phyloP scores from a whole-genome alignment of 2,329 filamentous ascomycete genomes.

The Fusarium sarcochroum region DNA sequence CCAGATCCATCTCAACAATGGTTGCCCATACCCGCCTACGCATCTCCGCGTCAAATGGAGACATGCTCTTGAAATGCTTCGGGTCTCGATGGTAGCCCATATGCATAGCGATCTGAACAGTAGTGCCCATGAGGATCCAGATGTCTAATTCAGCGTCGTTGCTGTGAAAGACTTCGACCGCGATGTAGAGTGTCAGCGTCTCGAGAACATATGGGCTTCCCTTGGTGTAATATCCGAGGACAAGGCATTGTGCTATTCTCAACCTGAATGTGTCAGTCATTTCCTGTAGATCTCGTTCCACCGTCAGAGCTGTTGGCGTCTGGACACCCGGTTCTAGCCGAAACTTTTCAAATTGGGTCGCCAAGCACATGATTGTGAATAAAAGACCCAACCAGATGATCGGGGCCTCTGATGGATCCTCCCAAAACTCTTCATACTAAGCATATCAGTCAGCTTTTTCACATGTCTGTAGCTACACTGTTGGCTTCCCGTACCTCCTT shows the following conservation, averaged over 20 bases:
- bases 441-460: accelerated
- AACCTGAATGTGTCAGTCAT: constrained; percentile 5
- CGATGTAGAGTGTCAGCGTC: constrained; percentile 54
- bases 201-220: constrained; percentile 59
- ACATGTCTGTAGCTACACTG: neutral
- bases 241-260: constrained; percentile 51
- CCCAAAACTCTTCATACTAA: constrained; percentile 63
- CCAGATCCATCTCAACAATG: constrained; percentile 58
- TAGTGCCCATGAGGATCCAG: constrained; percentile 54
- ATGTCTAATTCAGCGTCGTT: constrained; percentile 52
- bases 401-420: constrained; percentile 53
- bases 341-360: constrained; percentile 41
- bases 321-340: constrained; percentile 14
- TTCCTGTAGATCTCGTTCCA: constrained; percentile 10
- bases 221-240: constrained; percentile 58
- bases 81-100: constrained; percentile 63
- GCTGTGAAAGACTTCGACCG: constrained; percentile 50
- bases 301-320: neutral
- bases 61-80: constrained; percentile 57
- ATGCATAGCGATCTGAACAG: constrained; percentile 54
- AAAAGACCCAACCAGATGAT: constrained; percentile 63
- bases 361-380: constrained; percentile 61
- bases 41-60: constrained; percentile 61
- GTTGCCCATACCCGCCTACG: constrained; percentile 60
- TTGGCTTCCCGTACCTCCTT: constrained; percentile 8